These are phyloP conservation scores for Lithocarpus polystachyus DNA, from an alignment of 306 rosid genomes.

Conservation along the genomic window DNA sequence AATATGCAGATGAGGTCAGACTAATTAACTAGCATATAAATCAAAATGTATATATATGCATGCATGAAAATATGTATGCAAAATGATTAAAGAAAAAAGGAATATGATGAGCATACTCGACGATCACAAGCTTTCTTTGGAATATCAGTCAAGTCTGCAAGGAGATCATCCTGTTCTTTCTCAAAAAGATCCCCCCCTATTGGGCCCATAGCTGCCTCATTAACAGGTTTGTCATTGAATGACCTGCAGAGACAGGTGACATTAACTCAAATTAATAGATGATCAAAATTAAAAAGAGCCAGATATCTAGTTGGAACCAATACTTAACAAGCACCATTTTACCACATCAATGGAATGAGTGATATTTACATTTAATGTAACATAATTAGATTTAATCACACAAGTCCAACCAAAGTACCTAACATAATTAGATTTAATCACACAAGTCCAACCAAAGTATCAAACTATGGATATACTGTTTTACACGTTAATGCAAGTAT, in stretches of 20 bases:
- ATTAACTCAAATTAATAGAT: slow-evolving; percentile 3
- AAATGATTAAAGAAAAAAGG: neutral
- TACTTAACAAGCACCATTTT: too few species aligned
- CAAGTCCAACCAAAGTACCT: neutral
- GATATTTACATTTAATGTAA: neutral
- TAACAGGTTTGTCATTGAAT: slow-evolving; percentile 71
- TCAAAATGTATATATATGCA: neutral
- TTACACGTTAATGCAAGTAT: neutral
- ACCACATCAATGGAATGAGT: too few species aligned
- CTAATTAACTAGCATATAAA: neutral
- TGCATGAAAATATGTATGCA: neutral
- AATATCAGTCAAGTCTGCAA: slow-evolving; percentile 74
- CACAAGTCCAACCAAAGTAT: neutral
- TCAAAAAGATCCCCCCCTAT: slow-evolving; percentile 72
- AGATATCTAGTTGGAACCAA: too few species aligned
- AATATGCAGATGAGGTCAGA: neutral
- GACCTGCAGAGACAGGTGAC: slow-evolving; percentile 43
- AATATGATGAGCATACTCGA: slow-evolving; percentile 42
- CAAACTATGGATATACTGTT: neutral
- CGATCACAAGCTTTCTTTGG: slow-evolving; percentile 95
- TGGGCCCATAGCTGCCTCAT: slow-evolving; percentile 55
- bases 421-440: neutral
- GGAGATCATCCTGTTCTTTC: slow-evolving; percentile 79
- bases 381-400: neutral
- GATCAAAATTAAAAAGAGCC: neutral